A percentile compares a stretch with the other conserved stretches of the same genome.
These are phyloP conservation scores for Kazachstania viticola DNA, from an alignment of 805 yeast species.

Conservation along the genomic window DNA sequence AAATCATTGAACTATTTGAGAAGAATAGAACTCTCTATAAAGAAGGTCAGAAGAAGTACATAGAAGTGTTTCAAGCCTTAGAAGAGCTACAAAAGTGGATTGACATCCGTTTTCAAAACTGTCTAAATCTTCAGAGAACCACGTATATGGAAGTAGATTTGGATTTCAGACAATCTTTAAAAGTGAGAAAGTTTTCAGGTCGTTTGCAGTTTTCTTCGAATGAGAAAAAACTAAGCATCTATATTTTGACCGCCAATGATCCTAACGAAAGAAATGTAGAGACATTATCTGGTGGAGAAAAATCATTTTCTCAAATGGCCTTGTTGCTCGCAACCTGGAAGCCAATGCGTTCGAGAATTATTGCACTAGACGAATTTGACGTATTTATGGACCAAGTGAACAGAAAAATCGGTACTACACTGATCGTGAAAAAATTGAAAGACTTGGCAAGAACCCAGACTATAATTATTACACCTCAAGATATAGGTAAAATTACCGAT, in stretches of 20 bases:
- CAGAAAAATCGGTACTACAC: conserved; percentile 62
- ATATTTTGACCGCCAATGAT: conserved; percentile 51
- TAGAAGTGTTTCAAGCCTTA: conserved; percentile 27
- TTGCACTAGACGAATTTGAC: conserved; percentile 93
- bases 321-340: conserved; percentile 84
- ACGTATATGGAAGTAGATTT: conserved; percentile 39
- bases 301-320: conserved; percentile 86
- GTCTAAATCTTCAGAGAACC: conserved; percentile 30
- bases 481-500: conserved; percentile 52
- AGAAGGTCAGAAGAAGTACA: conserved; percentile 32
- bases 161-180: conserved; percentile 49
- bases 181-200: conserved; percentile 65
- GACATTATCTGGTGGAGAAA: conserved; percentile 93
- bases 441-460: conserved; percentile 62
- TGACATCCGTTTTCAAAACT: conserved; percentile 32
- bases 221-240: conserved; percentile 39
- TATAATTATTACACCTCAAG: conserved; percentile 89
- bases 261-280: conserved; percentile 56
- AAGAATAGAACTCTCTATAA: conserved; percentile 33
- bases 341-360: conserved; percentile 74
- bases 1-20: conserved; percentile 38
- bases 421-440: conserved; percentile 59
- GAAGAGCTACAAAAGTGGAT: conserved; percentile 28
- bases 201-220: conserved; percentile 50
- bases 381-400: conserved; percentile 95